These are phyloP conservation scores for Halophytophthora batemanensis DNA, from an alignment of 352 stramenopile genomes.

Conservation along the genomic window DNA sequence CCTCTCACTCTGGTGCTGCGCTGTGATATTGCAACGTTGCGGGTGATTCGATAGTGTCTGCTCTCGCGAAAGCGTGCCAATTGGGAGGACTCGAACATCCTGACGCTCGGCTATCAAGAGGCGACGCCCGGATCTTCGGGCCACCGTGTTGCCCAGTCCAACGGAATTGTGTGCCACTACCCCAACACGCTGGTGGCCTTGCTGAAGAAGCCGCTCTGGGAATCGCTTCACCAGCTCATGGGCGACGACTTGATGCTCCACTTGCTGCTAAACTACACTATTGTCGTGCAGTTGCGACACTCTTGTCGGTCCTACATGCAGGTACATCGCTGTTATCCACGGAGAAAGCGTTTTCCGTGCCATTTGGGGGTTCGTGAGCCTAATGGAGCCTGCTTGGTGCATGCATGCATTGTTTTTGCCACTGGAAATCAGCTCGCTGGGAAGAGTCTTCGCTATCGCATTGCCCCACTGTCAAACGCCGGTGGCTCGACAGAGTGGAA, in stretches of 20 bases:
- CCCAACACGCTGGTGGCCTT: slow-evolving; percentile 68
- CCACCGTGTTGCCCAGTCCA: slow-evolving; percentile 52
- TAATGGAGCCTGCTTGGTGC: background rate
- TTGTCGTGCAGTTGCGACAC: slow-evolving; percentile 42
- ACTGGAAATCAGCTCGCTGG: slow-evolving; percentile 33
- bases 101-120: slow-evolving; percentile 69
- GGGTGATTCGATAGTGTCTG: slow-evolving; percentile 21
- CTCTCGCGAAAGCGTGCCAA: slow-evolving; percentile 37
- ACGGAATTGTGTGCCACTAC: slow-evolving; percentile 67
- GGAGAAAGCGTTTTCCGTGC: background rate
- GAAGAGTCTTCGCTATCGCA: slow-evolving; percentile 43
- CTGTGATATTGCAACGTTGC: background rate
- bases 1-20: too few relatives aligned
- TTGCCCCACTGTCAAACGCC: background rate
- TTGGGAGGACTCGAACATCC: slow-evolving; percentile 51
- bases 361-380: background rate
- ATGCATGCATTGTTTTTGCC: too few relatives aligned
- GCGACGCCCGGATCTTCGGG: slow-evolving; percentile 35
- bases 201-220: slow-evolving; percentile 59
- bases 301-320: slow-evolving; percentile 46
- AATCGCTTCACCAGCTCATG: slow-evolving; percentile 44
- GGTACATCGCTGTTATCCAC: slow-evolving; percentile 16
- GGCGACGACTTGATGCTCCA: slow-evolving; percentile 69
- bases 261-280: slow-evolving; percentile 58
- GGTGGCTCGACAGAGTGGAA: background rate